These are phyloP conservation scores for Rhexocercosporidium sp. DNA, from an alignment of 2,329 filamentous ascomycete genomes.

Conservation along the genomic window DNA sequence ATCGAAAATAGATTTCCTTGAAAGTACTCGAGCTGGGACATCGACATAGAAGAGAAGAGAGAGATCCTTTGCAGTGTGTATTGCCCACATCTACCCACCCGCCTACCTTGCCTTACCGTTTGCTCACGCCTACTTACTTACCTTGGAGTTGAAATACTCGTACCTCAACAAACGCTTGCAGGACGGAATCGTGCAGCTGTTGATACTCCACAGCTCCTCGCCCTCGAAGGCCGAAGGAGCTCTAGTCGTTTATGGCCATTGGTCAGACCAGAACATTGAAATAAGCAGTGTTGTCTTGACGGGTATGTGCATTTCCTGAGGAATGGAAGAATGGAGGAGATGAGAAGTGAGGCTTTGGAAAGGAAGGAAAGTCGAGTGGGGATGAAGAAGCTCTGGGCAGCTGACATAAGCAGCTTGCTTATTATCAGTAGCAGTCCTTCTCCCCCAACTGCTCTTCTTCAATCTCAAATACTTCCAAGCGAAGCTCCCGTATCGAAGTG, in stretches of 20 bases:
- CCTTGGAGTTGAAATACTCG: background rate
- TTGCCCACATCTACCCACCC: no score
- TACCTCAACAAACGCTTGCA: background rate
- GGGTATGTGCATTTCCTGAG: background rate
- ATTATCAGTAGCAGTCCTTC: no score
- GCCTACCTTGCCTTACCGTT: background rate
- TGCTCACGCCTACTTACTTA: background rate
- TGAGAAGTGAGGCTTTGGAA: no score
- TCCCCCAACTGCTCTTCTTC: background rate
- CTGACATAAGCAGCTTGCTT: constrained; percentile 4
- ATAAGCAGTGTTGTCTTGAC: background rate
- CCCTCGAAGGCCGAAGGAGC: background rate
- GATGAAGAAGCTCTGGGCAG: background rate
- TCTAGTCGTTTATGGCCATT: background rate
- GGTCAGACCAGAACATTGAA: background rate
- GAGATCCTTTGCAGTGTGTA: background rate
- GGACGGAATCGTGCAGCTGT: background rate
- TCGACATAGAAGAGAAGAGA: background rate
- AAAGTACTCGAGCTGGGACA: background rate
- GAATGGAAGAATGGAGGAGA: no score
- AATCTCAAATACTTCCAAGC: background rate
- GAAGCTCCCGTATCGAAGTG: background rate
- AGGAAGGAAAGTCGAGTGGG: background rate
- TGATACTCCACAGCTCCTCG: background rate
- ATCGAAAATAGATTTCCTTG: background rate